Conservation (phyloP, 148 eudicot genomes). For the Vaccinium darrowii region DNA sequence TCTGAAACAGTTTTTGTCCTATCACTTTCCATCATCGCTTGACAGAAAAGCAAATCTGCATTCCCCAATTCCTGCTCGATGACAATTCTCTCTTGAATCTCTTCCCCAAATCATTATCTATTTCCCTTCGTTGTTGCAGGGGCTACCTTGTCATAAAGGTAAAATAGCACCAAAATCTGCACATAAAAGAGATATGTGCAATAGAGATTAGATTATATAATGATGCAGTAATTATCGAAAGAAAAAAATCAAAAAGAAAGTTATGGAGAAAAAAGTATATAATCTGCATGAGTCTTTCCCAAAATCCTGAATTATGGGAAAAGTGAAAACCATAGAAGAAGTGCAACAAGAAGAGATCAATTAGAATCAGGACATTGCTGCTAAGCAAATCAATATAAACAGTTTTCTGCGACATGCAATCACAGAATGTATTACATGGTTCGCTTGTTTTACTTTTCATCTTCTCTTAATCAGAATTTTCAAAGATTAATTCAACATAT, state of each 20-base stretch:
- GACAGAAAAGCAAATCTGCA: conserved; percentile 39
- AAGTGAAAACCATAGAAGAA: background rate
- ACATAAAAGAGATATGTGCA: background rate
- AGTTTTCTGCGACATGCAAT: too few relatives aligned
- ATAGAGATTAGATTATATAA: conserved; percentile 5
- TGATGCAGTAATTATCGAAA: background rate
- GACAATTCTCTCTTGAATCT: conserved; percentile 40
- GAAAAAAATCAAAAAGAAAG: background rate
- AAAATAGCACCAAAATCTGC: conserved; percentile 19
- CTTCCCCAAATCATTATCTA: conserved; percentile 73
- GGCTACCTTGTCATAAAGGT: conserved; percentile 22
- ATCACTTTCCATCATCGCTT: conserved; percentile 57
- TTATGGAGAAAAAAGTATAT: background rate
- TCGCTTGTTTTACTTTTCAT: background rate
- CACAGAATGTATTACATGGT: too few relatives aligned
- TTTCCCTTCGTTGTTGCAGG: conserved; percentile 34
- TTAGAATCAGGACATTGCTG: background rate
- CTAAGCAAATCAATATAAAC: too few relatives aligned
- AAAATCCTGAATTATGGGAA: background rate
- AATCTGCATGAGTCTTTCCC: background rate
- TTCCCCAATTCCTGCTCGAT: conserved; percentile 49
- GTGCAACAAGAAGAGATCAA: background rate
- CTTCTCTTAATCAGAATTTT: background rate
- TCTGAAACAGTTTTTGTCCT: conserved; percentile 44
- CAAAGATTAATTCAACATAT: background rate